Conservation (phyloP, 805 yeast species). For the Suhomyces tanzawaensis region DNA sequence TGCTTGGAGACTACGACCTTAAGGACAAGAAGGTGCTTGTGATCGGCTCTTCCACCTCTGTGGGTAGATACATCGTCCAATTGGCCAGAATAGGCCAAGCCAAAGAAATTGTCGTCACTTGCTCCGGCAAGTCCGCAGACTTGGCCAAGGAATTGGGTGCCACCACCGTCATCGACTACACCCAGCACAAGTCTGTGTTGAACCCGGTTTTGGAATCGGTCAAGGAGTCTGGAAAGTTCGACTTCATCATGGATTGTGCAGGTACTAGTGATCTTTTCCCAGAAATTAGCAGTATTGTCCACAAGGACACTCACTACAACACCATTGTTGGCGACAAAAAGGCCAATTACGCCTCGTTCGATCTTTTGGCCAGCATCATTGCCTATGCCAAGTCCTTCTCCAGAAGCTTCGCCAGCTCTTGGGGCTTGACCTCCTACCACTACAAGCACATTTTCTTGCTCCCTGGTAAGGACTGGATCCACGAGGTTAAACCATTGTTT, state of each 20-base stretch:
- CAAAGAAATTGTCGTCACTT: conserved; percentile 52
- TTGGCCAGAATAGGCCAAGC: conserved; percentile 50
- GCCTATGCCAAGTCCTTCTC: not conserved
- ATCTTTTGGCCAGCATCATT: not conserved
- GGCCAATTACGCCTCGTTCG: conserved; percentile 25
- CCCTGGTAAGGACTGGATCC: conserved; percentile 16
- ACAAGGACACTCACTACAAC: conserved; percentile 49
- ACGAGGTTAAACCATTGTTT: conserved; percentile 36
- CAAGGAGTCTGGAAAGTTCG: conserved; percentile 44
- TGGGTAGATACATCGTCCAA: conserved; percentile 57
- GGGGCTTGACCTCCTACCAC: conserved; percentile 25
- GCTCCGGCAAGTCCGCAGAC: conserved; percentile 49
- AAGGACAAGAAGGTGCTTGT: conserved; percentile 51
- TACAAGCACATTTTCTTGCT: conserved; percentile 21
- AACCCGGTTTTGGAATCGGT: conserved; percentile 35
- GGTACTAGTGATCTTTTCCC: conserved; percentile 55
- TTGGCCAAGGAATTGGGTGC: conserved; percentile 54
- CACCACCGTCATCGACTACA: conserved; percentile 56
- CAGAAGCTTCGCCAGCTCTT: conserved; percentile 12
- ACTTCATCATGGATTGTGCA: conserved; percentile 61
- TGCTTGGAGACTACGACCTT: conserved; percentile 32
- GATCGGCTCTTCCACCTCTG: conserved; percentile 74
- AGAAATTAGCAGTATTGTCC: conserved; percentile 41
- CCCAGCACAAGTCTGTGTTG: conserved; percentile 34
- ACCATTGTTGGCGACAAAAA: conserved; percentile 58